These are phyloP conservation scores for Pythium grandisporangium DNA, from an alignment of 352 stramenopile species.

Conservation along the genomic window DNA sequence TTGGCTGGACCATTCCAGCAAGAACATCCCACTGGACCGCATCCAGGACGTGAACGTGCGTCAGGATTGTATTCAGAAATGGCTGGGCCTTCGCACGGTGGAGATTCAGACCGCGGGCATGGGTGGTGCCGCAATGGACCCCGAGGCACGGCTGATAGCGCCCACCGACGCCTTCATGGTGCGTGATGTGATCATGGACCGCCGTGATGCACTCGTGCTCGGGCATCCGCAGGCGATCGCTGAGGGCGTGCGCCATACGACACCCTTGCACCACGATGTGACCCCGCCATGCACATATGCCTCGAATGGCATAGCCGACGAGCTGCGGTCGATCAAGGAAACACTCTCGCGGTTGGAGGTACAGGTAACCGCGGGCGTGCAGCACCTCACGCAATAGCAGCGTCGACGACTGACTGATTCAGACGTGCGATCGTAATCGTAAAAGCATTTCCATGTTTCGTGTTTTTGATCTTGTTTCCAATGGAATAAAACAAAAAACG, in stretches of 20 bases:
- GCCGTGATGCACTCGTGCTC: conserved; percentile 26
- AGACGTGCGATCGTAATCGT: too few relatives aligned
- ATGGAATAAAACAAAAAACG: too few relatives aligned
- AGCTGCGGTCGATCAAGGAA: conserved; percentile 9
- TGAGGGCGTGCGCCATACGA: neutral
- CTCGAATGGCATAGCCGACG: conserved; percentile 2
- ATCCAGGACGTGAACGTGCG: conserved; percentile 40
- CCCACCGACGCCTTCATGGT: conserved; percentile 22
- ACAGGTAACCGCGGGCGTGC: conserved; percentile 8
- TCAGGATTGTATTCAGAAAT: conserved; percentile 23
- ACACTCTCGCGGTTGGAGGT: conserved; percentile 8
- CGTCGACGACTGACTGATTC: too few relatives aligned
- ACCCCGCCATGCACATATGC: too few relatives aligned
- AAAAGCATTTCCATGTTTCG: too few relatives aligned
- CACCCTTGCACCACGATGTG: neutral
- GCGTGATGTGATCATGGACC: conserved; percentile 29
- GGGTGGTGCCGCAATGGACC: conserved; percentile 4
- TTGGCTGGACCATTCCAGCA: conserved; percentile 28
- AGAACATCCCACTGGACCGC: conserved; percentile 29
- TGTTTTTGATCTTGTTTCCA: too few relatives aligned
- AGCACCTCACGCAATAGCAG: conserved; percentile 9
- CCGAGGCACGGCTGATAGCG: conserved; percentile 21
- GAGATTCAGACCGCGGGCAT: conserved; percentile 31
- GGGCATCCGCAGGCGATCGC: conserved; percentile 5
- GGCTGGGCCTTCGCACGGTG: conserved; percentile 20